Percentiles rank a stretch among this genome's conserved stretches.
These are phyloP conservation scores for Berkeleyomyces basicola DNA, from an alignment of 2,329 filamentous ascomycete species.

Conservation along the genomic window DNA sequence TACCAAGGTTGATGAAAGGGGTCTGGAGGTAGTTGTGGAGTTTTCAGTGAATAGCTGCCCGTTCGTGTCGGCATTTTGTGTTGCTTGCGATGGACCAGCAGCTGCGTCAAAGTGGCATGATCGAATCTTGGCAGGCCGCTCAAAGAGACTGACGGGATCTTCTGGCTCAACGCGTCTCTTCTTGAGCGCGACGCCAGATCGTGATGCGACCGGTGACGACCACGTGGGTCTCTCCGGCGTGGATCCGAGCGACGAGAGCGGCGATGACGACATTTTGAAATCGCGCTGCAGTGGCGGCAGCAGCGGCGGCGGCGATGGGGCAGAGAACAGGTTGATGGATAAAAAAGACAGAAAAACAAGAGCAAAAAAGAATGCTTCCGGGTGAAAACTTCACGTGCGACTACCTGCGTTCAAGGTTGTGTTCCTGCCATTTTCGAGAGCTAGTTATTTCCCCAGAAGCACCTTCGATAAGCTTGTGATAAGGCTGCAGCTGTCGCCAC, in stretches of 20 bases:
- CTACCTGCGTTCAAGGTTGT: not conserved
- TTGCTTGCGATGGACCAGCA: not conserved
- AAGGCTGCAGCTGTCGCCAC: not conserved
- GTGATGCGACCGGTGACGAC: not conserved
- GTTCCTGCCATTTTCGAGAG: not conserved
- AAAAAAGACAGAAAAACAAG: not conserved
- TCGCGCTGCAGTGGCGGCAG: not conserved
- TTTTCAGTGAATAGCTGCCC: too few relatives aligned
- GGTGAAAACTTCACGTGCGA: not conserved
- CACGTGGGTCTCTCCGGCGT: not conserved
- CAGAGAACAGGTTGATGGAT: not conserved
- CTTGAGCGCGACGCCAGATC: not conserved
- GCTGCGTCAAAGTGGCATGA: not conserved
- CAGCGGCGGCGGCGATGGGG: not conserved
- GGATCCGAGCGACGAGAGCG: not conserved
- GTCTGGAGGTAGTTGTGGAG: too few relatives aligned
- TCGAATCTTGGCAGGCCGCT: not conserved
- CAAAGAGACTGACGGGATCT: not conserved
- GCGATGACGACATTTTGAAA: not conserved
- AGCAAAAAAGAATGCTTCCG: not conserved
- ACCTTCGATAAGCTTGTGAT: too few relatives aligned
- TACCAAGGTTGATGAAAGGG: too few relatives aligned
- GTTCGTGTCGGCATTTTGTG: too few relatives aligned
- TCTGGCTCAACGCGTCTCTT: not conserved
- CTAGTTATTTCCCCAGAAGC: not conserved